Percentiles rank a stretch among this genome's conserved stretches.
Conservation (phyloP, 2,329 filamentous ascomycete genomes). For the Trichoderma koningiopsis region DNA sequence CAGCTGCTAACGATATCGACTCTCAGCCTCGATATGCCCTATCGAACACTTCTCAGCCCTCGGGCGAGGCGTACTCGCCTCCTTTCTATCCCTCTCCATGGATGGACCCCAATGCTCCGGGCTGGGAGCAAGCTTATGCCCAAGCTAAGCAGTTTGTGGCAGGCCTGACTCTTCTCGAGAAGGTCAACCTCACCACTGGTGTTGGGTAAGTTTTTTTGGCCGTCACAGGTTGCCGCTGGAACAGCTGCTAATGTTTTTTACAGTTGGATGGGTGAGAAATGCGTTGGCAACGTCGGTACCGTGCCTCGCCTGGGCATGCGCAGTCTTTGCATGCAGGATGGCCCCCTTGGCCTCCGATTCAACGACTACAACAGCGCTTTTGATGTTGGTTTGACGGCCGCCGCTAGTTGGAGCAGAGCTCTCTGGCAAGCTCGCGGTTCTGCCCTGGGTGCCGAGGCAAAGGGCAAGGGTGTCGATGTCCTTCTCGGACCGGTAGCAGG, state of each 20-base stretch:
- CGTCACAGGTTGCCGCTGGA: neutral
- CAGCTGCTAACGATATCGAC: constrained; percentile 19
- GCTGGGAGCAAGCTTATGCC: constrained; percentile 75
- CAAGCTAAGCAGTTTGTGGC: constrained; percentile 80
- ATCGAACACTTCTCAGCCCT: constrained; percentile 20
- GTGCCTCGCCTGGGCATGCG: constrained; percentile 71
- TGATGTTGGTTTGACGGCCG: constrained; percentile 74
- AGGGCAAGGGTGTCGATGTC: constrained; percentile 75
- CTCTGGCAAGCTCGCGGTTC: constrained; percentile 60
- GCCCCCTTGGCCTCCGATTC: constrained; percentile 76
- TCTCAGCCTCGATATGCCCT: constrained; percentile 30
- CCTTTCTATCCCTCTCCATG: constrained; percentile 87
- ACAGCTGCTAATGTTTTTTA: constrained; percentile 10
- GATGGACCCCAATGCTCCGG: constrained; percentile 70
- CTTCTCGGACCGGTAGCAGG: constrained; percentile 58
- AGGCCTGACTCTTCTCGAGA: constrained; percentile 80
- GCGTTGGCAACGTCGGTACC: constrained; percentile 75
- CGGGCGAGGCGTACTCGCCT: constrained; percentile 42
- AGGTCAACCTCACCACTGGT: constrained; percentile 94
- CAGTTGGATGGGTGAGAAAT: constrained; percentile 61
- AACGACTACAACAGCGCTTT: constrained; percentile 82
- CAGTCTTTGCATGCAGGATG: constrained; percentile 83
- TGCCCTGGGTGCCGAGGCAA: constrained; percentile 62
- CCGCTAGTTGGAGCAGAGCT: constrained; percentile 77
- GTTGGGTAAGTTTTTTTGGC: constrained; percentile 63